Evolutionary conservation across 768 basidiomycete genomes (phyloP).

Genomic region (Boletus bicolor): DNA sequence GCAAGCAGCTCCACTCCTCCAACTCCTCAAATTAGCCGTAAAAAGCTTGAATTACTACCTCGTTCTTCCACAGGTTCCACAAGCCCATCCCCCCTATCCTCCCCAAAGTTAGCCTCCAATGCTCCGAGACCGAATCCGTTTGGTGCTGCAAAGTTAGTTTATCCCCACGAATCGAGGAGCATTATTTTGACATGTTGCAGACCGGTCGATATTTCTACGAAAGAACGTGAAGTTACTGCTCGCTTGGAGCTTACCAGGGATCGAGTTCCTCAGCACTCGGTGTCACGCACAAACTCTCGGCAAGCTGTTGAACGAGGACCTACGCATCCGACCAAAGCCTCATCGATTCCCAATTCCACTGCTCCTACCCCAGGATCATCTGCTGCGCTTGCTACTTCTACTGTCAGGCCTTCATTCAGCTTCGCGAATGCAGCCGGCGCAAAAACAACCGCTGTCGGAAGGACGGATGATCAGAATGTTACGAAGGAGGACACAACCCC

Average conservation of each 20-base stretch:
- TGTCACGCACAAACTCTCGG: constrained; percentile 48
- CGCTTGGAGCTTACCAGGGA: constrained; percentile 48
- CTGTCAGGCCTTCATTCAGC: constrained; percentile 71
- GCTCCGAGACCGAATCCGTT: constrained; percentile 71
- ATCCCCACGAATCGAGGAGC: neutral
- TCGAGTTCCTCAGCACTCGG: constrained; percentile 36
- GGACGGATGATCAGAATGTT: constrained; percentile 18
- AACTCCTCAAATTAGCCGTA: constrained; percentile 74
- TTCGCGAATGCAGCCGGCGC: constrained; percentile 73
- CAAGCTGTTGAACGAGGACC: constrained; percentile 45
- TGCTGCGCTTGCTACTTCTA: constrained; percentile 33
- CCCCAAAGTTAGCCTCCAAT: constrained; percentile 64
- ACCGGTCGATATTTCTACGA: constrained; percentile 78
- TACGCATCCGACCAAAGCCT: constrained; percentile 31
- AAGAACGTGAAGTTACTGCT: constrained; percentile 73
- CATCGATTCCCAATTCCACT: constrained; percentile 25
- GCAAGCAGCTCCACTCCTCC: constrained; percentile 74
- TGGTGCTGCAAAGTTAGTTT: constrained; percentile 72
- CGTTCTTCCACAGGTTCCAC: constrained; percentile 66
- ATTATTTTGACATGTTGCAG: constrained; percentile 36
- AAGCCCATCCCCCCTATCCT: constrained; percentile 71
- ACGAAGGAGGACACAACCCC: constrained; percentile 3
- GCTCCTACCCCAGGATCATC: constrained; percentile 18
- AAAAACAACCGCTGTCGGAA: constrained; percentile 17
- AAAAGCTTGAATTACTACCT: constrained; percentile 84